Evolutionary conservation across 1,284 basidiomycete genomes (phyloP).

Genomic region (Wallemia ichthyophaga): DNA sequence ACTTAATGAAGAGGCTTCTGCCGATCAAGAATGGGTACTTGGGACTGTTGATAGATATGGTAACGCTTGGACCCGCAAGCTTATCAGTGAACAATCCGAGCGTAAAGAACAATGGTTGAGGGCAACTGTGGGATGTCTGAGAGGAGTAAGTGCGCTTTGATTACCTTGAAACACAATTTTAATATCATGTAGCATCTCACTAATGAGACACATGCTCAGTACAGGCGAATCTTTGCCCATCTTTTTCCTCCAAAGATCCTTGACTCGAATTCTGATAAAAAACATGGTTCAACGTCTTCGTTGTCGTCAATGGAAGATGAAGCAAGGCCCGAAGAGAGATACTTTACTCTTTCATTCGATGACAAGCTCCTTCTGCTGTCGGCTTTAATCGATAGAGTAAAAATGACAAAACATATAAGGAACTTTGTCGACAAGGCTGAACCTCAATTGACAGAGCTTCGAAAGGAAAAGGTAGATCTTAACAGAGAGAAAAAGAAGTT

Average conservation of each 20-base stretch:
- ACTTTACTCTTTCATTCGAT: background rate
- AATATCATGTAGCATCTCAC: background rate
- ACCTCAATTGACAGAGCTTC: background rate
- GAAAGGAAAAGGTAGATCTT: background rate
- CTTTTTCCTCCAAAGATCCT: background rate
- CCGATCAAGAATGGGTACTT: background rate
- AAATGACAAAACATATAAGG: background rate
- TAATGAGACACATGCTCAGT: background rate
- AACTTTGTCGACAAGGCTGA: background rate
- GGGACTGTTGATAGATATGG: background rate
- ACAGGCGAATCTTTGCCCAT: background rate
- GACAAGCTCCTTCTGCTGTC: background rate
- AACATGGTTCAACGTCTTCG: background rate
- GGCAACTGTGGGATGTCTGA: background rate
- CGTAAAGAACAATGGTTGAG: background rate
- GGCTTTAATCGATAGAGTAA: background rate
- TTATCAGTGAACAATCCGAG: background rate
- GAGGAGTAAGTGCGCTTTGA: background rate
- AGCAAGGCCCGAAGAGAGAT: background rate
- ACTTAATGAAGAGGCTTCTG: background rate
- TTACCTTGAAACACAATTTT: too few relatives aligned
- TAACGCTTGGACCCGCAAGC: background rate
- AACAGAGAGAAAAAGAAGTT: background rate
- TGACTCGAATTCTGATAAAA: background rate
- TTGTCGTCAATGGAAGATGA: background rate